A percentile compares a stretch with the other conserved stretches of the same genome.
Evolutionary conservation across 2,329 filamentous ascomycete genomes (phyloP).

Genomic region (Trichoderma citrinoviride): DNA sequence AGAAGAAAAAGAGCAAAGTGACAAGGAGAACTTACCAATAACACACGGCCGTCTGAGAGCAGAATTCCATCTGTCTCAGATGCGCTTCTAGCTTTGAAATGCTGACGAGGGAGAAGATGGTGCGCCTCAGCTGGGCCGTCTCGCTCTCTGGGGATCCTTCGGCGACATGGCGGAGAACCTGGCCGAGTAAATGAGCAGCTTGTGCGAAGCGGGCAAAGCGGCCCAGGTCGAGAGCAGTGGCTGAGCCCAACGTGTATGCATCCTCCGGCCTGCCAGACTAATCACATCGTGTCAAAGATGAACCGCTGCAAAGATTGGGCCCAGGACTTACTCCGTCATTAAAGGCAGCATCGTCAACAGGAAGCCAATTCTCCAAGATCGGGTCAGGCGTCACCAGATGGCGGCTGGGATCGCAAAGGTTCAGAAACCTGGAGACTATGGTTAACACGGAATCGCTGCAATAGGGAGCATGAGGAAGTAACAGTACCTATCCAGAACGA

Average conservation of each 20-base stretch:
- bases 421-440: constrained; percentile 2
- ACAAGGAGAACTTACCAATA: constrained; percentile 2
- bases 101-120: constrained; percentile 20
- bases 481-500: constrained; percentile 12
- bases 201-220: constrained; percentile 23
- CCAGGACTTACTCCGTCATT: constrained; percentile 10
- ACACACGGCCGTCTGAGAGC: constrained; percentile 18
- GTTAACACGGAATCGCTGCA: neutral
- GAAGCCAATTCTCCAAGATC: constrained; percentile 16
- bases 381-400: constrained; percentile 21
- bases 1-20: no score
- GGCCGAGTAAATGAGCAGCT: constrained; percentile 20
- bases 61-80: constrained; percentile 17
- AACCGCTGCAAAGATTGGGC: no score
- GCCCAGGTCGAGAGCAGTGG: constrained; percentile 12
- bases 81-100: constrained; percentile 10
- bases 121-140: constrained; percentile 22
- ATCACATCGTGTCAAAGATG: neutral
- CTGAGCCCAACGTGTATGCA: constrained; percentile 5
- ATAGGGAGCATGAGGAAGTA: no score
- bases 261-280: constrained; percentile 11
- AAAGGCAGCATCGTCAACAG: constrained; percentile 17
- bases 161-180: constrained; percentile 9
- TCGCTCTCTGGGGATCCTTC: constrained; percentile 7
- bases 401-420: constrained; percentile 16